These are phyloP conservation scores for Yamagishiella unicocca DNA, from an alignment of 139 green algal species.

Conservation along the genomic window DNA sequence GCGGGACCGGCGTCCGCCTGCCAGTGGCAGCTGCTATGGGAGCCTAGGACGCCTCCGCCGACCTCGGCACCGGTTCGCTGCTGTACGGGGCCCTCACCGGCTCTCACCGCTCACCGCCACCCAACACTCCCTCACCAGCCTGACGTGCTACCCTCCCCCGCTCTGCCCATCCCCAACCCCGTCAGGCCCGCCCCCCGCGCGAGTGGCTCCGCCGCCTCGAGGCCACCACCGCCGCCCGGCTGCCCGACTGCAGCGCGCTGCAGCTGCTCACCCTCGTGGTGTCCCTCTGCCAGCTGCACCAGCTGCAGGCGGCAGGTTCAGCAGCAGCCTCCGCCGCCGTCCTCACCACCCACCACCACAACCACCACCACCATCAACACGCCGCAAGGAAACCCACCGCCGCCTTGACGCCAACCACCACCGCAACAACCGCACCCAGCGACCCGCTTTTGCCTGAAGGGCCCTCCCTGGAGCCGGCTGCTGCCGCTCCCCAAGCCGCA, in stretches of 20 bases:
- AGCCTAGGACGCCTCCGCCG: background rate
- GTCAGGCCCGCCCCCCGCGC: constrained; percentile 1
- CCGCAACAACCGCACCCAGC: background rate
- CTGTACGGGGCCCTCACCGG: background rate
- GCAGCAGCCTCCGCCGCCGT: background rate
- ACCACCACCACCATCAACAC: background rate
- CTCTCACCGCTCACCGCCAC: no score
- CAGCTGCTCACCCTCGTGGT: constrained; percentile 35
- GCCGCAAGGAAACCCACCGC: background rate
- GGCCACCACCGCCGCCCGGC: background rate
- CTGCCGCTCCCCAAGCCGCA: background rate
- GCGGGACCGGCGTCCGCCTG: no score
- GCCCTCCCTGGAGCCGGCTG: background rate
- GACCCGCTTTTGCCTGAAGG: no score
- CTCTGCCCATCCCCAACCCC: background rate
- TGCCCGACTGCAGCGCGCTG: constrained; percentile 23
- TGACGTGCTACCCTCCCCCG: background rate
- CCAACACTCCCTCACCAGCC: background rate
- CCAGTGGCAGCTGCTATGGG: no score
- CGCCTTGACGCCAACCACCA: background rate
- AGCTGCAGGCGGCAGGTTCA: background rate
- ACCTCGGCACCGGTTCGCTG: background rate
- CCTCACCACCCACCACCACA: background rate
- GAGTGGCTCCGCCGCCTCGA: constrained; percentile 26
- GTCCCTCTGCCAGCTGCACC: background rate